These are phyloP conservation scores for Alloascoidea africana DNA, from an alignment of 805 yeast species.

Conservation along the genomic window DNA sequence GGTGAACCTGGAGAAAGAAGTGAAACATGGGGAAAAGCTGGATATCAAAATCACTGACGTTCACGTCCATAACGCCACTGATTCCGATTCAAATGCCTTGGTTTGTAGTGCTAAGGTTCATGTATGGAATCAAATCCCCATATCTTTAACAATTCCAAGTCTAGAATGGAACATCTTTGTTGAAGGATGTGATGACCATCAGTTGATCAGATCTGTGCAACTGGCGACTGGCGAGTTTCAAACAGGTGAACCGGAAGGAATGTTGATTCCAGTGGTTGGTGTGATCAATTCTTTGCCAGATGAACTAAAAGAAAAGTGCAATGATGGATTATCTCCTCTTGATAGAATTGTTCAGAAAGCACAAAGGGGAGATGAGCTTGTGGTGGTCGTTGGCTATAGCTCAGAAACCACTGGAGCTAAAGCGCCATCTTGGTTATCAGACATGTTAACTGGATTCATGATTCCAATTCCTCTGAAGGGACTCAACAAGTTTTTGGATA, in stretches of 20 bases:
- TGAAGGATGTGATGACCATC: slow-evolving; percentile 20
- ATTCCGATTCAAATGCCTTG: background rate
- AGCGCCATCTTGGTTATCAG: slow-evolving; percentile 9
- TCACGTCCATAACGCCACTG: background rate
- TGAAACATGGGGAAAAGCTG: background rate
- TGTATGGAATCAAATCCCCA: background rate
- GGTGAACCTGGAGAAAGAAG: background rate
- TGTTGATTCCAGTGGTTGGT: background rate
- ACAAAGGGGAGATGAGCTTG: slow-evolving; percentile 11
- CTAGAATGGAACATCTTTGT: slow-evolving; percentile 21
- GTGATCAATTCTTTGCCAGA: slow-evolving; percentile 9
- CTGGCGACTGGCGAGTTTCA: slow-evolving; percentile 1
- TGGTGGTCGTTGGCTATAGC: slow-evolving; percentile 7
- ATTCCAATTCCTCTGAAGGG: slow-evolving; percentile 11
- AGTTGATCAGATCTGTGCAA: slow-evolving; percentile 11
- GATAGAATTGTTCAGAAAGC: slow-evolving; percentile 13
- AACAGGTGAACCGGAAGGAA: background rate
- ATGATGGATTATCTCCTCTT: slow-evolving; percentile 12
- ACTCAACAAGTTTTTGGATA: slow-evolving; percentile 5
- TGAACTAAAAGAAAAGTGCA: slow-evolving; percentile 11
- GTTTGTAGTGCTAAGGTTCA: background rate
- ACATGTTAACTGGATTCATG: slow-evolving; percentile 6
- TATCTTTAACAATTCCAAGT: slow-evolving; percentile 17
- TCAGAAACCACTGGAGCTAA: slow-evolving; percentile 8
- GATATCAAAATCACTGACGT: background rate